Evolutionary conservation across 2,329 filamentous ascomycete genomes (phyloP).

Genomic region (Acrodontium crateriforme): DNA sequence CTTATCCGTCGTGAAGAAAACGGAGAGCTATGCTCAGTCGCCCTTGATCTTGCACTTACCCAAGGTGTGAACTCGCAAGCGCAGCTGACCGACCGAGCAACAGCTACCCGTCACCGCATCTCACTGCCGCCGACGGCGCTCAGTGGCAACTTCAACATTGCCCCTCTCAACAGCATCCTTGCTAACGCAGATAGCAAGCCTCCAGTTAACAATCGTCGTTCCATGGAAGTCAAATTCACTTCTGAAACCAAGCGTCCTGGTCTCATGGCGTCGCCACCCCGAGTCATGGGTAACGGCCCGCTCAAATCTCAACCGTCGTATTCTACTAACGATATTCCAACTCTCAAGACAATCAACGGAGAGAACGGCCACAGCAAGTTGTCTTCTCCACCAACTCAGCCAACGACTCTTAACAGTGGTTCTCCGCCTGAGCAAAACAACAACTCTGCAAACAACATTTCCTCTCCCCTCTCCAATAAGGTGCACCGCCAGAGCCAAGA

Average conservation of each 20-base stretch:
- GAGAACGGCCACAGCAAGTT: constrained; percentile 8
- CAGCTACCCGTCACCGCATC: constrained; percentile 29
- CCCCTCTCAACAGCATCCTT: constrained; percentile 25
- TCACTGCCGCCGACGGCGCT: constrained; percentile 23
- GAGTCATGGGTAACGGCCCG: constrained; percentile 40
- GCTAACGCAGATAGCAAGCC: constrained; percentile 27
- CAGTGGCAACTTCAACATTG: constrained; percentile 20
- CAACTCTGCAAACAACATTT: constrained; percentile 2
- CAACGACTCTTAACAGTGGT: constrained; percentile 8
- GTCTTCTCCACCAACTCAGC: constrained; percentile 14
- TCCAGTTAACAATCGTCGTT: constrained; percentile 30
- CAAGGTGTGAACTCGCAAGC: constrained; percentile 50
- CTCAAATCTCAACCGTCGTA: constrained; percentile 76
- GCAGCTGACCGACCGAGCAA: constrained; percentile 49
- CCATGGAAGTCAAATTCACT: constrained; percentile 33
- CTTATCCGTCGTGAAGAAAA: constrained; percentile 52
- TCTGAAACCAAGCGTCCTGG: constrained; percentile 32
- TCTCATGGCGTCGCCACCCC: constrained; percentile 45
- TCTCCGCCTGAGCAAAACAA: constrained; percentile 30
- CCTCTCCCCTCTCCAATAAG: constrained; percentile 48
- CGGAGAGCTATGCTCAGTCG: constrained; percentile 48
- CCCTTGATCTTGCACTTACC: constrained; percentile 63
- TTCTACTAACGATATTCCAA: constrained; percentile 79
- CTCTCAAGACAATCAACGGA: constrained; percentile 54
- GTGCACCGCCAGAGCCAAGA: constrained; percentile 69